Evolutionary conservation across 106 monocot species (phyloP), one percentile per base, ranked within the genome.

Genomic region (Platanthera guangdongensis): DNA sequence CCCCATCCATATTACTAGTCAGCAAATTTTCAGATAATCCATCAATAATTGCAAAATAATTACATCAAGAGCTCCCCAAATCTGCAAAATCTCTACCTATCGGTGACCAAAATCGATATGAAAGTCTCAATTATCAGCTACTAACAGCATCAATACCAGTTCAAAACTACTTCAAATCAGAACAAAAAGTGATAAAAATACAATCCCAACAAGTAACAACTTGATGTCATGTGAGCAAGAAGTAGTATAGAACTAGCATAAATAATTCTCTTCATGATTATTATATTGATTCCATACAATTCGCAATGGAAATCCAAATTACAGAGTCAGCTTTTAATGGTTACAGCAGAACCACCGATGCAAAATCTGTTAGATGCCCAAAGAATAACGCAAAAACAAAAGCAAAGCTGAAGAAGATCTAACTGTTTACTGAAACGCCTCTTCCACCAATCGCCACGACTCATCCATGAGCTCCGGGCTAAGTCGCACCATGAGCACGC

Each of bases 391-490:
- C 47, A 14, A 47, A 51, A 25, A 51, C 72, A 51, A 72, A 51
- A 72, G 51, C 19, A 51, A 46, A 72, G 13, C 45, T 8, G 50
- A 72, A 19, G 72, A 21, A 51, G 50, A 51, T 13, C 51, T 51
- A 72, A 72, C 50, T 72, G 51, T 15, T 72, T 25, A 51, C 46
- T 22, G 72, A 51, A 72, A 51, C 9, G 72, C 72, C 72, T 72
- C 72, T 21, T 72, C 72, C 8, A 72, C 18, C 51, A 50, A 72
- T 46, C 72, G n/a, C 72, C 72, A 50, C 3, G 72, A 72, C 51
- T 76, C 76, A 13, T 76, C 71, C 81, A 81, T 81, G 15, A 81
- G 28, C 30, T 76, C 81, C n/a, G 81, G 81, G 50, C 81, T 81
- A 12, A 81, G 71, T 25, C 71, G 53, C 48, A 81, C 81, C 81